Conservation (phyloP, 345 rosid species). For the Noccaea caerulescens region DNA sequence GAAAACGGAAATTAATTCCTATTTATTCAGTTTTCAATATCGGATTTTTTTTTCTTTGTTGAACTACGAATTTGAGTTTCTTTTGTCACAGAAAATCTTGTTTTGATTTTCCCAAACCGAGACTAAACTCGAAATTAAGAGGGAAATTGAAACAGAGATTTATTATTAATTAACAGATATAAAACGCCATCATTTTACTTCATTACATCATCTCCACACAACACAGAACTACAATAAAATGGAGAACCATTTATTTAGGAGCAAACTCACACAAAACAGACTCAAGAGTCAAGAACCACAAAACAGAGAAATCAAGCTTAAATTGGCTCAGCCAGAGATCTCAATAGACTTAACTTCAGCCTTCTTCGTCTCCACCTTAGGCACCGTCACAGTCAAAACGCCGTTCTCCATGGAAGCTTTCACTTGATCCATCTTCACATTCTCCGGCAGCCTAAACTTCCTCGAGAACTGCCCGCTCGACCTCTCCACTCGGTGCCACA, state of each 20-base stretch:
- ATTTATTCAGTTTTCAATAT: conserved; percentile 3
- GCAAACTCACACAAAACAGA: too few relatives aligned
- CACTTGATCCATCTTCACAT: conserved; percentile 45
- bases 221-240: too few relatives aligned
- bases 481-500: conserved; percentile 51
- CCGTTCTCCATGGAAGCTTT: conserved; percentile 52
- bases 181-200: too few relatives aligned
- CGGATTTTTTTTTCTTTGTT: not conserved
- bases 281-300: too few relatives aligned
- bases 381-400: conserved; percentile 47
- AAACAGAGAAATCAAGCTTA: too few relatives aligned
- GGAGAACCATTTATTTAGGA: too few relatives aligned
- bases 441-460: conserved; percentile 53
- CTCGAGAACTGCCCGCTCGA: conserved; percentile 46
- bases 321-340: conserved; percentile 27
- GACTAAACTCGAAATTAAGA: too few relatives aligned
- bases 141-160: too few relatives aligned
- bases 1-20: conserved; percentile 28
- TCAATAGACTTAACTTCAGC: conserved; percentile 45
- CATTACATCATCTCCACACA: too few relatives aligned
- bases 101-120: too few relatives aligned
- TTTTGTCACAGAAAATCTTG: too few relatives aligned
- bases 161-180: too few relatives aligned
- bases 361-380: conserved; percentile 39
- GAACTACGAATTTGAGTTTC: not conserved